Evolutionary conservation across 1,139 yeast genomes (phyloP).

Genomic region (Casaregolazyma lundiana): DNA sequence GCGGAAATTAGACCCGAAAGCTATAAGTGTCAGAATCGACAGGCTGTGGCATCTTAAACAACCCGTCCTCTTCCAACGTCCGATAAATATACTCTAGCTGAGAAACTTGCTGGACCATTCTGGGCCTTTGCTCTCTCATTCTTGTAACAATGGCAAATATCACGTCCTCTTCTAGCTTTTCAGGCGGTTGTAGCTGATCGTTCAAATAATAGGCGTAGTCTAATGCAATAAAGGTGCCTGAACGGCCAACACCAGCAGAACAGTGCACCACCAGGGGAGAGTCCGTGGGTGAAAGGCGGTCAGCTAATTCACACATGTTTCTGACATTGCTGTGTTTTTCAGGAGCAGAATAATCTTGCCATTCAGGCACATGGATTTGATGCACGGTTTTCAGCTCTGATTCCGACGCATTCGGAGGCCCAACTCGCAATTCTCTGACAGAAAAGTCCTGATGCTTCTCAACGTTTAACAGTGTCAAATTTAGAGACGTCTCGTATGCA

Average conservation of each 20-base stretch:
- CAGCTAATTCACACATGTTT: conserved; percentile 32
- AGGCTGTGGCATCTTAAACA: neutral
- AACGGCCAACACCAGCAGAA: conserved; percentile 82
- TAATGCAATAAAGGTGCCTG: conserved; percentile 71
- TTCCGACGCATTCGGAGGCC: neutral
- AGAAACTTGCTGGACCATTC: conserved; percentile 62
- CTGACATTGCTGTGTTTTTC: conserved; percentile 37
- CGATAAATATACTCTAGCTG: conserved; percentile 52
- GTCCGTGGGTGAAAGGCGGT: conserved; percentile 25
- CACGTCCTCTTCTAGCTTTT: conserved; percentile 24
- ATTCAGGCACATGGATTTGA: conserved; percentile 50
- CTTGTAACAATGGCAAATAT: conserved; percentile 38
- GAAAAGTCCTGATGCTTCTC: conserved; percentile 13
- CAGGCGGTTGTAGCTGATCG: conserved; percentile 7
- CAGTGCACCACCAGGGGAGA: conserved; percentile 60
- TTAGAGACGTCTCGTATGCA: conserved; percentile 14
- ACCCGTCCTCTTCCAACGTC: conserved; percentile 24
- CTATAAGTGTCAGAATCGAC: conserved; percentile 1
- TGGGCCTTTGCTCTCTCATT: conserved; percentile 52
- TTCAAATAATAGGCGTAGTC: conserved; percentile 44
- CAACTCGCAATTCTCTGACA: conserved; percentile 3
- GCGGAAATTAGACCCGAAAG: conserved; percentile 39
- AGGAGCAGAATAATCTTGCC: conserved; percentile 57
- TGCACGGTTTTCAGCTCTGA: conserved; percentile 36
- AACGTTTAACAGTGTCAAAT: conserved; percentile 14